phyloP scores from a whole-genome alignment of 1,284 basidiomycete genomes.

The Meripilus lineatus region DNA sequence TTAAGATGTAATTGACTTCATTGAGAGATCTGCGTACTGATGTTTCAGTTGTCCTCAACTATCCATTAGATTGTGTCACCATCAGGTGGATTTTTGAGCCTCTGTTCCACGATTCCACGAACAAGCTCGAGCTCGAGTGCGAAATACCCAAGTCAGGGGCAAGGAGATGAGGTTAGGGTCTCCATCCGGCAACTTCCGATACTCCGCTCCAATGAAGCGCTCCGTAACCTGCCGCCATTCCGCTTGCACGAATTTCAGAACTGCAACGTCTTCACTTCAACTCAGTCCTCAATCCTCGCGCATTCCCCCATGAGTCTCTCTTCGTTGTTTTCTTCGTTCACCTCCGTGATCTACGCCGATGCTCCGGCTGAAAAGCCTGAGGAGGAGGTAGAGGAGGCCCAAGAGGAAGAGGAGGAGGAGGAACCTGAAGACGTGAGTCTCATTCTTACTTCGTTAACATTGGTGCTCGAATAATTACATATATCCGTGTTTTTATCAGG shows the following conservation, averaged over 20 bases:
- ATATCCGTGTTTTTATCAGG: conserved; percentile 31
- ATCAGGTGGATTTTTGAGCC: background rate
- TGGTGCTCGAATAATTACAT: background rate
- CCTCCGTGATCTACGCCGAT: conserved; percentile 53
- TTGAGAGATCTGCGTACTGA: too few species aligned
- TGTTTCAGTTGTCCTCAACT: background rate
- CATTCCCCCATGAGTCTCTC: conserved; percentile 34
- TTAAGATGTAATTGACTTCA: too few species aligned
- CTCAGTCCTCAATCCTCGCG: background rate
- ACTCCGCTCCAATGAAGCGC: background rate
- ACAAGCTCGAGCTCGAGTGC: background rate
- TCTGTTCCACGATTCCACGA: background rate
- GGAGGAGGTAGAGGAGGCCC: conserved; percentile 20
- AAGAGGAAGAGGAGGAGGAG: conserved; percentile 43
- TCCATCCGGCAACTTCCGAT: background rate
- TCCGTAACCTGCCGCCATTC: conserved; percentile 3
- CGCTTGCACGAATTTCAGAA: background rate
- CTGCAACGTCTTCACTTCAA: background rate
- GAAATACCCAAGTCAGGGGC: background rate
- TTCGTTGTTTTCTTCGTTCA: conserved; percentile 41
- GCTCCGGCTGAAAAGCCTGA: conserved; percentile 40
- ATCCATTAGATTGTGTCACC: background rate
- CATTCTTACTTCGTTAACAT: background rate
- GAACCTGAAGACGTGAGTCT: conserved; percentile 79
- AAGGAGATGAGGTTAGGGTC: background rate